phyloP scores from a whole-genome alignment of 305 asterid genomes.

The Fraxinus baroniana region DNA sequence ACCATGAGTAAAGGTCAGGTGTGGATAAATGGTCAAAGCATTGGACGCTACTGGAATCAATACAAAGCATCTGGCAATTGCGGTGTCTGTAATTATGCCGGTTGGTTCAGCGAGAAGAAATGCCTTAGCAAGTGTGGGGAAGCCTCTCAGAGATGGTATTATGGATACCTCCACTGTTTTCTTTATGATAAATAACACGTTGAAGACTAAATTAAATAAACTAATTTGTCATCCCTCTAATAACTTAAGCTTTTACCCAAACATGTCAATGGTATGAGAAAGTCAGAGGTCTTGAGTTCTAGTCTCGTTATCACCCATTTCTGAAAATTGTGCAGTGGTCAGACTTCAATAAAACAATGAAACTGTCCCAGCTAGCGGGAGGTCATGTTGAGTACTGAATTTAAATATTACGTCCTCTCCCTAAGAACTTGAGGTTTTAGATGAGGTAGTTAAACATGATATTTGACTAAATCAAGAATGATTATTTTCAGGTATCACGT shows the following conservation, averaged over 20 bases:
- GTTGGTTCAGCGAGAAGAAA: constrained; percentile 79
- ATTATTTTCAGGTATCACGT: constrained; percentile 68
- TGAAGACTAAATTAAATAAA: not conserved
- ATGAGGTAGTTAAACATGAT: not conserved
- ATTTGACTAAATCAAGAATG: constrained; percentile 18
- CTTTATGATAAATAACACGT: not conserved
- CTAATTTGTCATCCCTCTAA: not conserved
- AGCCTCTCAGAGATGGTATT: constrained; percentile 95
- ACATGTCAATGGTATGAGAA: not conserved
- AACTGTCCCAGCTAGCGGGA: not conserved
- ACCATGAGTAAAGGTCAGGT: constrained; percentile 98
- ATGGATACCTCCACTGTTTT: not conserved
- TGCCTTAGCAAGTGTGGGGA: constrained; percentile 87
- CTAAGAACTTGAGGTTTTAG: not conserved
- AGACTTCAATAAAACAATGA: not conserved
- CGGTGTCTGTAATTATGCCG: constrained; percentile 72
- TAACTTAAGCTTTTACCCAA: not conserved
- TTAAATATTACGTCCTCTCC: not conserved
- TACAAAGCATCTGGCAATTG: constrained; percentile 85
- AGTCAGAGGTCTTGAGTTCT: not conserved
- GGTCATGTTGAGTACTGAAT: not conserved
- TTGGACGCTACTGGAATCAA: constrained; percentile 92
- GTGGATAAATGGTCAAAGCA: constrained; percentile 92
- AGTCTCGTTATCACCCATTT: not conserved
- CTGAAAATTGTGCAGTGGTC: not conserved